These are phyloP conservation scores for Pyrenula aspistea DNA, from an alignment of 495 filamentous ascomycete genomes.

Conservation along the genomic window DNA sequence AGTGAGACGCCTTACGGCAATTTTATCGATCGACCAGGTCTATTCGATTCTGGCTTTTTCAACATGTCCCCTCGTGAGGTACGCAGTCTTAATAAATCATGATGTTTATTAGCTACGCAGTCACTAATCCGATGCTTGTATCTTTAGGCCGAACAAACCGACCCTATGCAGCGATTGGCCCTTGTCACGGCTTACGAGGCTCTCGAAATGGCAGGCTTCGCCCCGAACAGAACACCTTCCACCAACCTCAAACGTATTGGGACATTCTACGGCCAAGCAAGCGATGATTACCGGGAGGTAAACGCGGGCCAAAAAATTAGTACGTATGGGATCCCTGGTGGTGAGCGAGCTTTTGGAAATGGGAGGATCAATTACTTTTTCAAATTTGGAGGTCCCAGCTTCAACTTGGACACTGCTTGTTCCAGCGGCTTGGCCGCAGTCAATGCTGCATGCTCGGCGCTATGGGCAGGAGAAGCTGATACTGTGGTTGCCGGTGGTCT, in stretches of 20 bases:
- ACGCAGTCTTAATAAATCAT: no score
- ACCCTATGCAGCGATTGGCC: conserved; percentile 20
- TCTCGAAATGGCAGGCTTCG: conserved; percentile 20
- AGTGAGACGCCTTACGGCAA: conserved; percentile 22
- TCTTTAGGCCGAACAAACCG: no score
- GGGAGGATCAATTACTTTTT: conserved; percentile 52
- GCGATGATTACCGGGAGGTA: conserved; percentile 19
- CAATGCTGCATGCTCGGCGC: conserved; percentile 53
- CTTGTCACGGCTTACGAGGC: conserved; percentile 26
- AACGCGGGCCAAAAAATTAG: conserved; percentile 15
- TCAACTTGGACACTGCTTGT: conserved; percentile 69
- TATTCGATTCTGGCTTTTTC: conserved; percentile 24
- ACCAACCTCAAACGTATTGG: conserved; percentile 15
- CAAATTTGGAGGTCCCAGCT: conserved; percentile 59
- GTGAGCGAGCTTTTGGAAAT: conserved; percentile 16
- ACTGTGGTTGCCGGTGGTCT: conserved; percentile 63
- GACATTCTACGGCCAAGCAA: conserved; percentile 20
- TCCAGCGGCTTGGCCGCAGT: conserved; percentile 58
- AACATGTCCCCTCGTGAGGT: conserved; percentile 24
- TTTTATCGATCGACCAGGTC: conserved; percentile 24
- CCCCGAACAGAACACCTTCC: conserved; percentile 11
- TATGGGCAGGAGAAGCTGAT: conserved; percentile 57
- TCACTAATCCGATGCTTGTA: no score
- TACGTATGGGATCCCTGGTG: conserved; percentile 17
- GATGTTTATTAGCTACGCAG: no score